Evolutionary conservation across 805 yeast genomes (phyloP), one percentile per base, ranked within the genome.

Genomic region (Torulaspora quercuum): DNA sequence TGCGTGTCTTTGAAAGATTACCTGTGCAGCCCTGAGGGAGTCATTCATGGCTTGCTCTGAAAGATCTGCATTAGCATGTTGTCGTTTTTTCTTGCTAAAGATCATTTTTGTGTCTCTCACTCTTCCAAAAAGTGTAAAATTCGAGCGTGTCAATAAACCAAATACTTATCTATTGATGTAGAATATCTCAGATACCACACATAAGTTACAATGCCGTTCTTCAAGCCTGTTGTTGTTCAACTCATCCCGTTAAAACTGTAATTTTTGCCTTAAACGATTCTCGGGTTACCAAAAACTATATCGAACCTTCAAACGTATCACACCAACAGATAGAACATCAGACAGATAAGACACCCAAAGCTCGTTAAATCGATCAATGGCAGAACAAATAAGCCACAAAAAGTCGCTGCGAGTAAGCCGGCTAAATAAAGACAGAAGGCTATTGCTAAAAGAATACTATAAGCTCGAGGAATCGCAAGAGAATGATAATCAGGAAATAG

Each of bases 341-440:
- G 19, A 15, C 8, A 21, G 6, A 15, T 13, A 17, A 8, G 18
- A 16, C 28, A 32, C 25, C 9, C 8, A 22, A 11, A 9, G 18
- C 33, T 8, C 11, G 12, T 7, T 4, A 20, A 20, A 13, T 12
- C 13, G 18, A 9, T 11, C 17, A 14, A 57, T 55, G 60, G 52
- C 61, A 4, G 58, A 56, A 35, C 61, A 53, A 34, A 58, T 56
- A 14, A 51, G 57, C 16, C 61, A 58, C 36, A 58, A 53, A 38
- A 54, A 56, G 32, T 47, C 59, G 2, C 31, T 56, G 17, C 29
- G 53, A 20, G 45, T 50, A 6, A 41, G 24, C 11, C 34, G 48
- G 12, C 29, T 51, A 9, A 52, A 48, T 27, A 49, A 44, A 25
- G 60, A 53, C 22, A 46, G 52, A 21, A 44, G 57, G 16, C 39